Evolutionary conservation across 1,284 basidiomycete genomes (phyloP).

Genomic region (Melampsora abietis-canadensis): DNA sequence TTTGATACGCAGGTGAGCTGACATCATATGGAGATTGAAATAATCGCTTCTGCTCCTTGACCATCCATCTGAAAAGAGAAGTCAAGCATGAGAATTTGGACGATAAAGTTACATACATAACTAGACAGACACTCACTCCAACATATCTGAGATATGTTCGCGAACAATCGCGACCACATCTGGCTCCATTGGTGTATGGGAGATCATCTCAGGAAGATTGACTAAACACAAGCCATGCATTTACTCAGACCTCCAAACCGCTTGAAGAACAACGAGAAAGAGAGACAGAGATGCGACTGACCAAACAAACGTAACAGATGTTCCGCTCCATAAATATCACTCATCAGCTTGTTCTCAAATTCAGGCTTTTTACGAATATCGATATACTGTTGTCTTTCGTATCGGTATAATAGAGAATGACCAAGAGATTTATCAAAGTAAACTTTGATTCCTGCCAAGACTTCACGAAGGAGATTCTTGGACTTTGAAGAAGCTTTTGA

Average conservation of each 20-base stretch:
- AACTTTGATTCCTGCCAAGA: constrained; percentile 79
- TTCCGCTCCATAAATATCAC: constrained; percentile 87
- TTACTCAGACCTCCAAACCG: background rate
- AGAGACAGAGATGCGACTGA: constrained; percentile 55
- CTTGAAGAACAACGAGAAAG: background rate
- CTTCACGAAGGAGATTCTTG: constrained; percentile 62
- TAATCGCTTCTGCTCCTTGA: constrained; percentile 63
- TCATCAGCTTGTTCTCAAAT: constrained; percentile 65
- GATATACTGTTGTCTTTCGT: constrained; percentile 88
- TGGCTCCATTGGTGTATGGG: constrained; percentile 82
- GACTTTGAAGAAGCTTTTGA: constrained; percentile 22
- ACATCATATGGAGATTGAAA: constrained; percentile 72
- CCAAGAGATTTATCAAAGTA: constrained; percentile 93
- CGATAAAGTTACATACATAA: background rate
- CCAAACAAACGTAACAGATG: constrained; percentile 88
- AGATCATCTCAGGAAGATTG: constrained; percentile 69
- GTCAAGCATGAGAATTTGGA: constrained; percentile 7
- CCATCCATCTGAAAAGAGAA: constrained; percentile 62
- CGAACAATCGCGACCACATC: constrained; percentile 77
- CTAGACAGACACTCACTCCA: constrained; percentile 62
- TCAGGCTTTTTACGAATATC: constrained; percentile 73
- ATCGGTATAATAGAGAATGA: constrained; percentile 85
- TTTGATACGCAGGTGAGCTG: constrained; percentile 69
- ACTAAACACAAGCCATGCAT: constrained; percentile 52
- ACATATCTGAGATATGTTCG: constrained; percentile 84